A percentile compares a stretch with the other conserved stretches of the same genome.
Conservation (phyloP, 306 rosid species). For the Acacia melanoxylon region DNA sequence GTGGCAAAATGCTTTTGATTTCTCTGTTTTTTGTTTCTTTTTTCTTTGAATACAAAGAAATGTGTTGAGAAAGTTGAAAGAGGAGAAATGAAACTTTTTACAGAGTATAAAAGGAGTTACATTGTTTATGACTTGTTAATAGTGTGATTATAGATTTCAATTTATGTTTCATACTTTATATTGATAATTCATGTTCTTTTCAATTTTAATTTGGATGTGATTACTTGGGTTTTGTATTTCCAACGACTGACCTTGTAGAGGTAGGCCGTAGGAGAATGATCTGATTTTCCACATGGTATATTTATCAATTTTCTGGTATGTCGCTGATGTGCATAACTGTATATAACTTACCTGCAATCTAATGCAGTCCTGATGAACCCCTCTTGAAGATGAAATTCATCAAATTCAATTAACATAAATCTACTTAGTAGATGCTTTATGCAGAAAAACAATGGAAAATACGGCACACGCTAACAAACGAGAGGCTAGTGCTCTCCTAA, state of each 20-base stretch:
- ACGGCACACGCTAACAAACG: background rate
- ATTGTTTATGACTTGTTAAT: background rate
- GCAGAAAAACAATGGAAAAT: background rate
- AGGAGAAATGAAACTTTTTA: too few species aligned
- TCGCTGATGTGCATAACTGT: background rate
- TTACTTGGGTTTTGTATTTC: background rate
- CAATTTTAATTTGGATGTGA: background rate
- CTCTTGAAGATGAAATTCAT: background rate
- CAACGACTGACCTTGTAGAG: constrained; percentile 3
- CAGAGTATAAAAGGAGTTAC: background rate
- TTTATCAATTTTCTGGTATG: background rate
- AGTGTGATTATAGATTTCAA: background rate
- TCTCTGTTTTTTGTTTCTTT: background rate
- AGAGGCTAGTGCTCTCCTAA: background rate
- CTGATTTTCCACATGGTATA: background rate
- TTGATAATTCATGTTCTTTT: constrained; percentile 1
- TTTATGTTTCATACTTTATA: background rate
- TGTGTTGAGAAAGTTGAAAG: background rate
- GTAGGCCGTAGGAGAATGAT: background rate
- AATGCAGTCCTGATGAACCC: background rate
- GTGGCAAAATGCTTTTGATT: background rate
- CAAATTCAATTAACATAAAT: background rate
- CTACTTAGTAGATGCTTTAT: background rate
- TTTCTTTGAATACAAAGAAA: background rate
- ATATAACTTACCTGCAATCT: background rate